Percentiles rank a stretch among this genome's conserved stretches.
Conservation (phyloP, 2,329 filamentous ascomycete species). For the Fusarium xylarioides region DNA sequence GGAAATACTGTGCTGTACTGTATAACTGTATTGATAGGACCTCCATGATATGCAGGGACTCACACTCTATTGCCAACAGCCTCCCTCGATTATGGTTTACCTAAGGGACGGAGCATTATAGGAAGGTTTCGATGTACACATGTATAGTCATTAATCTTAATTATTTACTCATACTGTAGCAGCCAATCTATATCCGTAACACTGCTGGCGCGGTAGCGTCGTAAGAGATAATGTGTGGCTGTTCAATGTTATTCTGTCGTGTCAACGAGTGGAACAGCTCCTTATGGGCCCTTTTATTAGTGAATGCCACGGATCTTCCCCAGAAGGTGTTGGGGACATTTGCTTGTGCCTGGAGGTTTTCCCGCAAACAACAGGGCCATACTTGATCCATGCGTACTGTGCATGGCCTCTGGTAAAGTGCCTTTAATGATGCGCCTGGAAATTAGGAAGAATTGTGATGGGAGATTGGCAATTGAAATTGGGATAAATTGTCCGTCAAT, state of each 20-base stretch:
- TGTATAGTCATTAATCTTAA: background rate
- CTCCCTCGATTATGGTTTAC: background rate
- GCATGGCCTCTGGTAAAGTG: constrained; percentile 37
- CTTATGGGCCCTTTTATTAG: background rate
- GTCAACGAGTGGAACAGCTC: constrained; percentile 19
- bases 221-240: constrained; percentile 25
- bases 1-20: constrained; percentile 7
- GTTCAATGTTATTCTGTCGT: background rate
- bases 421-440: constrained; percentile 27
- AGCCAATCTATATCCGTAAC: constrained; percentile 26
- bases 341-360: constrained; percentile 8
- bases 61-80: background rate
- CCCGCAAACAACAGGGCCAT: constrained; percentile 19
- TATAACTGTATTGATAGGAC: background rate
- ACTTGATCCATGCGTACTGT: constrained; percentile 39
- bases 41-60: constrained; percentile 18
- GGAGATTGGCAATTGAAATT: background rate
- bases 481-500: background rate
- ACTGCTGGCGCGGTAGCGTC: constrained; percentile 20
- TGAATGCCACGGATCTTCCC: constrained; percentile 5
- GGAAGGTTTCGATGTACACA: background rate
- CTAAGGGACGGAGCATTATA: background rate
- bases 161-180: constrained; percentile 30
- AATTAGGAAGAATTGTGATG: constrained; percentile 30
- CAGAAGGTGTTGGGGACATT: constrained; percentile 7